Evolutionary conservation across 2,329 filamentous ascomycete species (phyloP).

Genomic region (Penicillium sp.): DNA sequence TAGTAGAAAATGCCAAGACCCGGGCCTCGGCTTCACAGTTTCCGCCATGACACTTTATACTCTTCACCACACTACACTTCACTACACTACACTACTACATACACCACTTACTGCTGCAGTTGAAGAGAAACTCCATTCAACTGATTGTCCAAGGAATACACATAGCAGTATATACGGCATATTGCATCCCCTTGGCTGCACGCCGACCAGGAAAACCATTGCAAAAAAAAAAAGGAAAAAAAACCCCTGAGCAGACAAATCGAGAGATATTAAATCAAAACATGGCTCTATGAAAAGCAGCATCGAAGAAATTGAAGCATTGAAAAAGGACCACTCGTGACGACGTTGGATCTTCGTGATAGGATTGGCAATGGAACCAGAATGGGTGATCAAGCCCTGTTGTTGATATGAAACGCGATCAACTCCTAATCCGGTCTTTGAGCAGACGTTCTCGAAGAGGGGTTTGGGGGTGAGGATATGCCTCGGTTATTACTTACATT

Average conservation of each 20-base stretch:
- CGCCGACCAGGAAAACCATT: neutral
- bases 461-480: neutral
- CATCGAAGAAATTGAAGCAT: neutral
- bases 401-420: constrained; percentile 14
- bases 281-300: constrained; percentile 6
- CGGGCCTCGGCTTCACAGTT: constrained; percentile 14
- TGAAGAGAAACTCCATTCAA: neutral
- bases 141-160: neutral
- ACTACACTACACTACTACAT: neutral
- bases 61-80: neutral
- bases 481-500: constrained; percentile 30
- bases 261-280: constrained; percentile 5
- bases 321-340: constrained; percentile 5
- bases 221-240: neutral
- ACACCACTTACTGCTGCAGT: too few species aligned
- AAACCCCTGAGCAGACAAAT: neutral
- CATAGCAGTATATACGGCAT: constrained; percentile 8
- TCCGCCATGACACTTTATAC: neutral
- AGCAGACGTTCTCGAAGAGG: constrained; percentile 8
- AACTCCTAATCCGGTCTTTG: constrained; percentile 21
- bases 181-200: constrained; percentile 9
- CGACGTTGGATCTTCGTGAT: constrained; percentile 13
- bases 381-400: constrained; percentile 15
- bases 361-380: constrained; percentile 7
- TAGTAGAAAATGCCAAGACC: constrained; percentile 14